These are phyloP conservation scores for Rhynchosporium secalis DNA, from an alignment of 2,329 filamentous ascomycete genomes.

Conservation along the genomic window DNA sequence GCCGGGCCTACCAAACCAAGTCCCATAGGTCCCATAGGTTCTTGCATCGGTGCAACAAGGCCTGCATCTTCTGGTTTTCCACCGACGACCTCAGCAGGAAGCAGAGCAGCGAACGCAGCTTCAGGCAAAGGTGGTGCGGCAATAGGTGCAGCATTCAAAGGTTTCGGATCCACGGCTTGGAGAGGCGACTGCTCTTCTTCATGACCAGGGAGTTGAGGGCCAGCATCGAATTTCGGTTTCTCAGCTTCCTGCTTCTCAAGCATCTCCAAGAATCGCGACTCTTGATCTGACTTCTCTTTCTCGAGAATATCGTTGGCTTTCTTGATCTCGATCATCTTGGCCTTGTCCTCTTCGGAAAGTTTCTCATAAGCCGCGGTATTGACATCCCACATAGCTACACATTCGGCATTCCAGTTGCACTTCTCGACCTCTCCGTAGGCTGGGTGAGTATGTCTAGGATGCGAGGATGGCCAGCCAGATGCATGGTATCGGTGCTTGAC, in stretches of 20 bases:
- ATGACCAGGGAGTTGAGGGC: constrained; percentile 4
- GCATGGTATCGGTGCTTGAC: constrained; percentile 77
- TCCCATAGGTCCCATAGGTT: not conserved
- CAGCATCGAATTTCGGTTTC: constrained; percentile 12
- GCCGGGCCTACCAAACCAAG: not conserved
- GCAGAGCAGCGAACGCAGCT: constrained; percentile 8
- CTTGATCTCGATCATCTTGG: constrained; percentile 41
- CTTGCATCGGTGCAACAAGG: not conserved
- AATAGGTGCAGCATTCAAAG: constrained; percentile 1
- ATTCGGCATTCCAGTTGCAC: constrained; percentile 68
- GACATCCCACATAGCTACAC: constrained; percentile 65
- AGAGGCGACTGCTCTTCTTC: constrained; percentile 2
- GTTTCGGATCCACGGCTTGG: not conserved
- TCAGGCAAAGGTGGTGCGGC: constrained; percentile 7
- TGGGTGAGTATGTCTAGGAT: constrained; percentile 67
- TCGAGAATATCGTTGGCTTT: constrained; percentile 19
- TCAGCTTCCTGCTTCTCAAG: constrained; percentile 16
- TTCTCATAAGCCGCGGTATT: constrained; percentile 61
- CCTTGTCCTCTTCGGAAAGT: constrained; percentile 60
- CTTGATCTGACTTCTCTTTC: constrained; percentile 11
- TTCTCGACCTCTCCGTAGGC: constrained; percentile 69
- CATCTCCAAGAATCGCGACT: constrained; percentile 13
- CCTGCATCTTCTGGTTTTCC: not conserved
- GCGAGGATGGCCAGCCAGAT: constrained; percentile 67
- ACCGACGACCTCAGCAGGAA: constrained; percentile 7